phyloP scores from a whole-genome alignment of 2,329 filamentous ascomycete species.

The Beauveria rudraprayagi region DNA sequence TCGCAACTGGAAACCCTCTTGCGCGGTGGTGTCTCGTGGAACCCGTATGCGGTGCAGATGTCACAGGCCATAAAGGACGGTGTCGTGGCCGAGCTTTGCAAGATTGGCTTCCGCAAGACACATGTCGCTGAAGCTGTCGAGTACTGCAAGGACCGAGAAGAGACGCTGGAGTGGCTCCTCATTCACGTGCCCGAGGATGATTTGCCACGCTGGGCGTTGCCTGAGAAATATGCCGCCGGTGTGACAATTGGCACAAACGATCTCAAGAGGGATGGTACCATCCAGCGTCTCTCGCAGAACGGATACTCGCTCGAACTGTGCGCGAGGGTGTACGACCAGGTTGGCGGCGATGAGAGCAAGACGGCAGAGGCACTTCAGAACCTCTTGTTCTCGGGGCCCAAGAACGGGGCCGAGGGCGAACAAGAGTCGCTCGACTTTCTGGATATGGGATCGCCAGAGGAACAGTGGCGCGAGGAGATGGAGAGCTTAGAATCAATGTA shows the following conservation, averaged over 20 bases:
- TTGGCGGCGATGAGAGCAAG: slow-evolving; percentile 61
- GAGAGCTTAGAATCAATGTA: slow-evolving; percentile 79
- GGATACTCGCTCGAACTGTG: slow-evolving; percentile 85
- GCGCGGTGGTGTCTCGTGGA: slow-evolving; percentile 75
- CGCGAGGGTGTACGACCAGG: slow-evolving; percentile 64
- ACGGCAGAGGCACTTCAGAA: slow-evolving; percentile 75
- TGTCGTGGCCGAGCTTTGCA: slow-evolving; percentile 65
- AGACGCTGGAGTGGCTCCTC: slow-evolving; percentile 90
- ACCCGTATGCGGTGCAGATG: slow-evolving; percentile 66
- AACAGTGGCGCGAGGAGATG: slow-evolving; percentile 80
- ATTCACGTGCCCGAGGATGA: slow-evolving; percentile 97
- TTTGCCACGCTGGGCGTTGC: slow-evolving; percentile 83
- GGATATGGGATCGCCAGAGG: slow-evolving; percentile 44
- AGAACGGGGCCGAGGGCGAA: slow-evolving; percentile 24
- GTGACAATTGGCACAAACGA: slow-evolving; percentile 79
- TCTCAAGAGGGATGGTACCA: slow-evolving; percentile 68
- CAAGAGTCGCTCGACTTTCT: slow-evolving; percentile 34
- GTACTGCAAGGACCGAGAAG: slow-evolving; percentile 84
- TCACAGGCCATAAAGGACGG: slow-evolving; percentile 44
- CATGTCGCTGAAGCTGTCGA: slow-evolving; percentile 83
- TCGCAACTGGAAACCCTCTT: slow-evolving; percentile 73
- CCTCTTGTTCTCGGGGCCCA: slow-evolving; percentile 22
- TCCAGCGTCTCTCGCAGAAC: slow-evolving; percentile 71
- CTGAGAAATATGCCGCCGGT: slow-evolving; percentile 84
- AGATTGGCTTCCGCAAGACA: slow-evolving; percentile 79